These are phyloP conservation scores for Funneliformis caledonium DNA, from an alignment of 371 early-diverging fungal genomes.

Conservation along the genomic window DNA sequence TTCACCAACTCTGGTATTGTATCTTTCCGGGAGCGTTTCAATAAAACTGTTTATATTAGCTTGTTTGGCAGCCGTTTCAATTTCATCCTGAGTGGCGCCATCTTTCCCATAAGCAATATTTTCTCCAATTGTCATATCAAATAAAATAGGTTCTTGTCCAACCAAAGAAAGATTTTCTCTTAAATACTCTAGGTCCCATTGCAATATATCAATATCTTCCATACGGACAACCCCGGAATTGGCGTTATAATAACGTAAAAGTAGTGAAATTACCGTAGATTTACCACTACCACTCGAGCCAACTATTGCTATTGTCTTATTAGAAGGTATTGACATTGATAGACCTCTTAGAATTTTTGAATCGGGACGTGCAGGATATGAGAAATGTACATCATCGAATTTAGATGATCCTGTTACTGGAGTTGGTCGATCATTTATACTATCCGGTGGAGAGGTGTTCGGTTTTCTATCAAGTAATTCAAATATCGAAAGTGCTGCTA, in stretches of 20 bases:
- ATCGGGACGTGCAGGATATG: constrained; percentile 83
- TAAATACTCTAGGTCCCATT: constrained; percentile 60
- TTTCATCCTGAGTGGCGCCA: constrained; percentile 57
- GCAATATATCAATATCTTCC: constrained; percentile 70
- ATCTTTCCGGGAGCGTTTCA: constrained; percentile 62
- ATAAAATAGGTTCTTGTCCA: constrained; percentile 85
- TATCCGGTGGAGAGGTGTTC: constrained; percentile 15
- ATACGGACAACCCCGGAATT: constrained; percentile 61
- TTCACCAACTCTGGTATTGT: constrained; percentile 76
- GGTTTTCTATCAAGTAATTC: constrained; percentile 37
- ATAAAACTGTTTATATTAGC: constrained; percentile 78
- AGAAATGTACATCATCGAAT: constrained; percentile 69
- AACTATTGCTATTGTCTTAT: constrained; percentile 86
- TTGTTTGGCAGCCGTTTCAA: constrained; percentile 57
- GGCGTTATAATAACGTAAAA: constrained; percentile 89
- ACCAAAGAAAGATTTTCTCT: constrained; percentile 79
- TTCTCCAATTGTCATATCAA: constrained; percentile 77
- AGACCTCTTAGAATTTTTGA: constrained; percentile 77
- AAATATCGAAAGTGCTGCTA: constrained; percentile 35
- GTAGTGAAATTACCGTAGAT: constrained; percentile 79
- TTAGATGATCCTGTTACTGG: constrained; percentile 54
- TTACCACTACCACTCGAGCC: constrained; percentile 91
- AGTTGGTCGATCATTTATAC: constrained; percentile 52
- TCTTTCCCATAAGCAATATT: constrained; percentile 77
- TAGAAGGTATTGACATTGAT: constrained; percentile 70